Base-by-base conservation (phyloP, 2,329 filamentous ascomycete species). In the Aspergillus caelatus region DNA sequence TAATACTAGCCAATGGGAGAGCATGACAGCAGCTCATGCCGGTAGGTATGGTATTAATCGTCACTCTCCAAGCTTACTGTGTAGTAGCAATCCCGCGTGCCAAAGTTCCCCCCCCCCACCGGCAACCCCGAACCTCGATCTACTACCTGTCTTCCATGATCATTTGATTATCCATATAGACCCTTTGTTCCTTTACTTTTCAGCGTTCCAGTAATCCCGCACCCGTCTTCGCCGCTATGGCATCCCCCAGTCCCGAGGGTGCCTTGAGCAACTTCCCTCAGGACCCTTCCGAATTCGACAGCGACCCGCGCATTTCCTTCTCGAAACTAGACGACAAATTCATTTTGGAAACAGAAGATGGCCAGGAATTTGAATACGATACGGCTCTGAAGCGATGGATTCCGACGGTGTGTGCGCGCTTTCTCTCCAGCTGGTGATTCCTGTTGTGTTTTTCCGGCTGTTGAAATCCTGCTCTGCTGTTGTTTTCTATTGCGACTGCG, bases 291-390 rank as follows among this genome's bases (percentile, higher is more conserved):
- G 85, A 91, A 55, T 96, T 96, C 75, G 89, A 90, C 71, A 81
- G 81, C 63, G 93, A 97, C 75, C 86, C 91, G 32, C 91, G 94
- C 70, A 91, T 97, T 73, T 94, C 92, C 7, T 96, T 90, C 80
- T 94, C 92, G n/a, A 91, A 87, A 75, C 83, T 92, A 65, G 90
- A 94, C 78, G 85, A 88, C 73, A 94, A 93, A 75, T 94, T 90
- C 80, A 87, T 95, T 59, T 88, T 95, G 9, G 93, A 96, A 65
- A 90, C 92, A 62, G 91, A 93, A 55, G 89, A 95, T 74, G 93
- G 92, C 58, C 86, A 88, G 65, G 94, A 97, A 77, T 96, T 90
- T 80, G 91, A 94, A 76, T 97, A 90, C 80, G 89, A 96, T 77
- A 79, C 85, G 57, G 84, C 83, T 57, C 79, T 89, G 69, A 89